Conservation (phyloP, 2,329 filamentous ascomycete genomes). For the Clathrospora elynae region DNA sequence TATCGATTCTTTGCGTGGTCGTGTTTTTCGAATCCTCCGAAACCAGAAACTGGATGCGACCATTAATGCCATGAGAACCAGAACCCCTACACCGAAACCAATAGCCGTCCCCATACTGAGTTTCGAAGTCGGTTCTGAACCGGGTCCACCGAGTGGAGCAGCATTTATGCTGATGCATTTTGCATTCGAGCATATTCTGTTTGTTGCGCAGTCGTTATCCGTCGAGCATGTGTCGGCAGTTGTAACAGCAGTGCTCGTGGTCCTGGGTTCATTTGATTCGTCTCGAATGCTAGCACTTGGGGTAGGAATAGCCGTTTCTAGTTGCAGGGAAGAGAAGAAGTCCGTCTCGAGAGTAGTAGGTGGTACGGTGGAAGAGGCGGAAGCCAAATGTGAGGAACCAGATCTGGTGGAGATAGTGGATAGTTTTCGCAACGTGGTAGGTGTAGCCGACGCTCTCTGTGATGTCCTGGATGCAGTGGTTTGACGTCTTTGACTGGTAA, state of each 20-base stretch:
- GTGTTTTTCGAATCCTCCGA: slow-evolving; percentile 24
- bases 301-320: slow-evolving; percentile 21
- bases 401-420: neutral
- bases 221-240: slow-evolving; percentile 26
- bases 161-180: slow-evolving; percentile 25
- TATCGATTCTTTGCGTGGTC: slow-evolving; percentile 15
- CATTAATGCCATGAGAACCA: slow-evolving; percentile 26
- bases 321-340: slow-evolving; percentile 14
- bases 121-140: slow-evolving; percentile 20
- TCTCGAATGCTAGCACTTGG: slow-evolving; percentile 12
- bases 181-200: slow-evolving; percentile 30
- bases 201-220: slow-evolving; percentile 32
- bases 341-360: slow-evolving; percentile 9
- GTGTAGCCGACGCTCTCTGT: slow-evolving; percentile 2
- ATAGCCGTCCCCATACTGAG: slow-evolving; percentile 30
- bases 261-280: neutral
- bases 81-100: slow-evolving; percentile 36
- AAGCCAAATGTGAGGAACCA: slow-evolving; percentile 2
- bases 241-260: slow-evolving; percentile 21
- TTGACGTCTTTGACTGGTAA: slow-evolving; percentile 10
- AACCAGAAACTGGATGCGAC: slow-evolving; percentile 31
- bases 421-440: neutral
- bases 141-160: slow-evolving; percentile 27
- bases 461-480: slow-evolving; percentile 13
- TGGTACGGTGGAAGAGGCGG: slow-evolving; percentile 8